Evolutionary conservation across 1,284 basidiomycete genomes (phyloP).

Genomic region (Tylopilus orsonianus): DNA sequence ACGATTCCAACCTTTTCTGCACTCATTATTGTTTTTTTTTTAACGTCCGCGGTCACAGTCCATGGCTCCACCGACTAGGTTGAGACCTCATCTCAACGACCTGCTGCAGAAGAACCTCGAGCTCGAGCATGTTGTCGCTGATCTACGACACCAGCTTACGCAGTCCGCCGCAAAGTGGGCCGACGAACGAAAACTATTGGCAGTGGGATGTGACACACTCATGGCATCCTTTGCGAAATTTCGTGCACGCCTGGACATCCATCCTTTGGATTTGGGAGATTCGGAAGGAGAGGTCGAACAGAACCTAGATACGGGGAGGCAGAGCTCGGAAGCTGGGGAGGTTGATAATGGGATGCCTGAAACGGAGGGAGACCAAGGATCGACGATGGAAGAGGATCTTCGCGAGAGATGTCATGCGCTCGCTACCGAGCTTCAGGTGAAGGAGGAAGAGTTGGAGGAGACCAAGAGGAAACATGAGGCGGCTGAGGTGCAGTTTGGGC

Average conservation of each 20-base stretch:
- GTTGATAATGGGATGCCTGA: constrained; percentile 5
- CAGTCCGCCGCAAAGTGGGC: constrained; percentile 33
- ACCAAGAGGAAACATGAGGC: constrained; percentile 18
- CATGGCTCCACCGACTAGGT: constrained; percentile 28
- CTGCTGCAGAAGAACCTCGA: constrained; percentile 32
- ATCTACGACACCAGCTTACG: constrained; percentile 32
- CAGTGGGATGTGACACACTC: constrained; percentile 25
- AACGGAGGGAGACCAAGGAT: constrained; percentile 13
- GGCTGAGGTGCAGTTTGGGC: constrained; percentile 22
- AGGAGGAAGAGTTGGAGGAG: constrained; percentile 22
- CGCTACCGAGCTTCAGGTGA: constrained; percentile 19
- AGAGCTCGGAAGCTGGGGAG: constrained; percentile 22
- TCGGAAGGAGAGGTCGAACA: constrained; percentile 29
- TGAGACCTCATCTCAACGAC: constrained; percentile 30
- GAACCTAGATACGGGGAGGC: constrained; percentile 19
- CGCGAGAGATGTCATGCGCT: constrained; percentile 21
- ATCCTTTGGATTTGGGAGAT: constrained; percentile 24
- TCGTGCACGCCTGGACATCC: constrained; percentile 26
- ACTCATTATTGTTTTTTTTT: background rate
- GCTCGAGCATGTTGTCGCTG: constrained; percentile 30
- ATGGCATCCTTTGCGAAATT: constrained; percentile 36
- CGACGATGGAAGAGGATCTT: constrained; percentile 4
- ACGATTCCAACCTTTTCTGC: background rate
- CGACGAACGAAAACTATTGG: constrained; percentile 28
- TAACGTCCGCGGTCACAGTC: background rate